Percentiles rank a stretch among this genome's conserved stretches.
Evolutionary conservation across 2,329 filamentous ascomycete genomes (phyloP).

Genomic region (Monilinia fructicola): DNA sequence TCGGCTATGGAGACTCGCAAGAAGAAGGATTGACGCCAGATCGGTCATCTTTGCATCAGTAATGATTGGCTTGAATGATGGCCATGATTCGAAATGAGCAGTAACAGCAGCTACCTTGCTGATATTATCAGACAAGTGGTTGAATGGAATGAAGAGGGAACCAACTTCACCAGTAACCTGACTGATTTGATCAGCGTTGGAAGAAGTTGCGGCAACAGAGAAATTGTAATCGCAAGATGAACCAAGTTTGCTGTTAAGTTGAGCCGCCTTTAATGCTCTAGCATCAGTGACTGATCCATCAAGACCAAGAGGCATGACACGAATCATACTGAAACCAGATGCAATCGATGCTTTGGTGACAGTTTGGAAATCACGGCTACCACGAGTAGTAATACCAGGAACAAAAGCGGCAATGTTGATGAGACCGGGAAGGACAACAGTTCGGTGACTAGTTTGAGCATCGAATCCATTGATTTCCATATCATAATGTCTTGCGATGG

Average conservation of each 20-base stretch:
- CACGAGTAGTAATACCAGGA: conserved; percentile 64
- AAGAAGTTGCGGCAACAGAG: conserved; percentile 71
- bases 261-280: conserved; percentile 67
- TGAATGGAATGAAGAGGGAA: conserved; percentile 80
- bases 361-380: conserved; percentile 65
- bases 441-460: conserved; percentile 86
- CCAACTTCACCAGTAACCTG: conserved; percentile 72
- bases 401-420: conserved; percentile 81
- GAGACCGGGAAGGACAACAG: conserved; percentile 69
- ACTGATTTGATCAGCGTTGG: conserved; percentile 73
- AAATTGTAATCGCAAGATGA: conserved; percentile 78
- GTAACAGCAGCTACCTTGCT: conserved; percentile 80
- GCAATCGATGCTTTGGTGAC: conserved; percentile 73
- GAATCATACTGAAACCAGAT: conserved; percentile 76
- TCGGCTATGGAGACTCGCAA: conserved; percentile 74
- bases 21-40: conserved; percentile 73
- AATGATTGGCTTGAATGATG: conserved; percentile 73
- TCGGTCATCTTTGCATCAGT: conserved; percentile 80
- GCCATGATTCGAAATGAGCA: conserved; percentile 77
- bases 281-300: conserved; percentile 73
- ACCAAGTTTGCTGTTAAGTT: conserved; percentile 66
- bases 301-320: conserved; percentile 73
- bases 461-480: conserved; percentile 81
- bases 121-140: conserved; percentile 75
- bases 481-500: conserved; percentile 84